Evolutionary conservation across 192 early-diverging fungal genomes (phyloP), one percentile per base, ranked within the genome.

Genomic region (Spinellus fusiger): DNA sequence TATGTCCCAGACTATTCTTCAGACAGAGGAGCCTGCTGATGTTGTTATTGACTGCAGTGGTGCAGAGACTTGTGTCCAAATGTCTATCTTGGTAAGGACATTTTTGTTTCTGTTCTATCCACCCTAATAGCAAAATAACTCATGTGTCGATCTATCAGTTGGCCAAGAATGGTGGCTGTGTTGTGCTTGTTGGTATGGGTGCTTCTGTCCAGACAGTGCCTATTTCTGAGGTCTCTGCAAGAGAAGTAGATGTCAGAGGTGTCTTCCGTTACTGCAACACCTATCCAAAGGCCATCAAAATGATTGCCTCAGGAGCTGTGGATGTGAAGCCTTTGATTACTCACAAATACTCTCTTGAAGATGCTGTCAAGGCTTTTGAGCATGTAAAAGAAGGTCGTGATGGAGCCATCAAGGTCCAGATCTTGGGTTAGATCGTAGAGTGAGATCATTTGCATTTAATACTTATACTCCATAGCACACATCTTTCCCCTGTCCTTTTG

Each of bases 171-270:
- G 62, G 68, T n/a, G 75, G 75, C 16, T 35, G 56, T 38, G 69
- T 73, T 22, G 68, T 73, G 25, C 53, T 74, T 40, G 68, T 77
- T 23, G 75, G 75, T 22, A 74, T 77, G 75, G 71, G 75, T 31
- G 62, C 53, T 27, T 61, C 55, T 9, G 55, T 74, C 5, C 68
- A 71, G 29, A 34, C 56, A 16, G 16, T 77, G 15, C 73, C 75
- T 1, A 61, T 77, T 7, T 32, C 65, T 22, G 71, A 74, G 18
- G 49, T 73, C 1, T 54, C 61, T 33, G 56, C 53, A 29, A 57
- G 71, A 32, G 75, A 77, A 53, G 62, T 77, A 34, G 73, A 70
- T 59, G 44, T 77, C 22, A 64, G 31, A 32, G 75, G 75, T 27
- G 54, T 67, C 15, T 74, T 77, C 54, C 64, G 75, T 33, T 77